Conservation (phyloP, 805 yeast species). For the Starmerella ratchasimensis region DNA sequence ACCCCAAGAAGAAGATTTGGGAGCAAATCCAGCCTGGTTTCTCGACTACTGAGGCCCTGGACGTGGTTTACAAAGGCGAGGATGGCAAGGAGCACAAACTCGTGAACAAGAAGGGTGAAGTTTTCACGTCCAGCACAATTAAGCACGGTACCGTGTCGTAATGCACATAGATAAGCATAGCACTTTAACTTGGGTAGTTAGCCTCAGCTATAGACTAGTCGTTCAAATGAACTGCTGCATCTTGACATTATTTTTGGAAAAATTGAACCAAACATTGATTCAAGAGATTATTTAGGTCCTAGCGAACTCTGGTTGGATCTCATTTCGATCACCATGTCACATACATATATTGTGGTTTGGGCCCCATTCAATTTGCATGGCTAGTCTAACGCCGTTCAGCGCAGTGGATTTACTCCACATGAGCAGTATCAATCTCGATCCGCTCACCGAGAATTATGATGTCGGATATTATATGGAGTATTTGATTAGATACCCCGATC, state of each 20-base stretch:
- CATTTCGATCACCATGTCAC: too few species aligned
- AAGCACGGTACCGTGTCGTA: constrained; percentile 70
- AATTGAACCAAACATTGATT: too few species aligned
- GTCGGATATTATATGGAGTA: constrained; percentile 74
- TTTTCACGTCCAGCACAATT: constrained; percentile 58
- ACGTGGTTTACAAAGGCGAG: constrained; percentile 65
- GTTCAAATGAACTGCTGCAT: too few species aligned
- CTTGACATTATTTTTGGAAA: too few species aligned
- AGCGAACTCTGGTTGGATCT: too few species aligned
- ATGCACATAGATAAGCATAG: too few species aligned
- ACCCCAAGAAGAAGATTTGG: constrained; percentile 98
- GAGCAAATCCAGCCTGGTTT: constrained; percentile 88
- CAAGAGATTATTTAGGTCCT: too few species aligned
- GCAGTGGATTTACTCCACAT: constrained; percentile 68
- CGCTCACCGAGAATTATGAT: constrained; percentile 83
- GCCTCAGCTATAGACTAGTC: too few species aligned
- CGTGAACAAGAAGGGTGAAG: constrained; percentile 67
- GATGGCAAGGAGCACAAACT: constrained; percentile 60
- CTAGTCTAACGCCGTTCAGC: constrained; percentile 75
- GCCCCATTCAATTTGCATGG: too few species aligned
- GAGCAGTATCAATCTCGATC: constrained; percentile 71
- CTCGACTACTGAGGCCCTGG: constrained; percentile 60
- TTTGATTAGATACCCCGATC: constrained; percentile 71
- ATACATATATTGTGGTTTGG: too few species aligned
- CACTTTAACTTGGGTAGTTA: too few species aligned